Base-by-base conservation (phyloP, 208 protist species). In the Balamuthia mandrillaris region DNA sequence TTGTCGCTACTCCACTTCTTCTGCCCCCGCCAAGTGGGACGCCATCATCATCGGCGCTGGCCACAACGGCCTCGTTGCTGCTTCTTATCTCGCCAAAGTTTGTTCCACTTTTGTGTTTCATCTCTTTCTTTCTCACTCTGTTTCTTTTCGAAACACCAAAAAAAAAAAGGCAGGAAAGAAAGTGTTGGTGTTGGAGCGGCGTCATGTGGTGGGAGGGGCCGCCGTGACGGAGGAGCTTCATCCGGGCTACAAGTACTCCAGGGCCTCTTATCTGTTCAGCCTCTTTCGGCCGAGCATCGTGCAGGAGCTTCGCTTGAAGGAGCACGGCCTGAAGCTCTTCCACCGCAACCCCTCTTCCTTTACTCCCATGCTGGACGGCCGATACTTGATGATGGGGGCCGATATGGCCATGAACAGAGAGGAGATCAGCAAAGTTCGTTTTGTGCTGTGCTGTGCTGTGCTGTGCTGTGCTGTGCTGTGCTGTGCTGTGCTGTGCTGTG, bases 171-270 rank as follows among this genome's bases (percentile, higher is more conserved):
- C 74, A 0, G 74, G 74, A 7, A 82, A 82, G 51, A 37, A 83
- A 60, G 74, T 82, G 42, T 33, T 42, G 12, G 74, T 82, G 49
- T 6, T 82, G 39, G 74, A 82, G 41, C 54, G 79, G 33, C 51
- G 75, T 1, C 78, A 86, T 37, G 52, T 87, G 14, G 58, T 91
- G 16, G 86, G 87, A 16, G 90, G 90, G 0, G 90, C 90, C 3
- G 91, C 91, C 12, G 63, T 92, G 21, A 91, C 88, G 7, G 90
- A 91, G 49, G 88, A 93, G 79, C 58, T 93, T 1, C 24, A 89
- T 3, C 81, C 79, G 3, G 91, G 90, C 18, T 93, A 89, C 86
- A 93, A 91, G 79, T 93, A 92, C 68, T 93, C 90, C 14, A 60
- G 91, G 29, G 89, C 90, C 27, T 92, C 88, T 12, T 93, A 93